These are phyloP conservation scores for Sequoiadendron giganteum DNA, from an alignment of 75 land plant species.

Conservation along the genomic window DNA sequence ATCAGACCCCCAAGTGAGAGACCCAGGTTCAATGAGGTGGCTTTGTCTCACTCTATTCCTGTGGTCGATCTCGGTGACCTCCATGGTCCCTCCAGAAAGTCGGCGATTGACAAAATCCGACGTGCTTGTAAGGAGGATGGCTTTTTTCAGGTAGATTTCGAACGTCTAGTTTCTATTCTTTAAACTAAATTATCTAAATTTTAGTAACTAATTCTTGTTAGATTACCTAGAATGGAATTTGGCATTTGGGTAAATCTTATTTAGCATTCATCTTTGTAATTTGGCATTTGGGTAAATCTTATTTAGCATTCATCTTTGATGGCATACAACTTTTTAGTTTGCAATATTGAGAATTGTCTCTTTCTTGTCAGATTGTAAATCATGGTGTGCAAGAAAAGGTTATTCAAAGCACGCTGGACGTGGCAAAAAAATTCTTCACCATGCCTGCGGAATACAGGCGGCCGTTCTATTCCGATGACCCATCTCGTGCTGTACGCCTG, in stretches of 20 bases:
- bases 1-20: neutral
- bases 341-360: neutral
- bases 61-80: constrained; percentile 52
- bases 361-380: constrained; percentile 41
- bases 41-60: constrained; percentile 21
- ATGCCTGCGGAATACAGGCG: constrained; percentile 38
- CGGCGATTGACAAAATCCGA: constrained; percentile 28
- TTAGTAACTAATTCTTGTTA: no score
- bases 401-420: constrained; percentile 24
- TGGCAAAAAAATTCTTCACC: constrained; percentile 32
- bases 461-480: constrained; percentile 41
- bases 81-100: constrained; percentile 25
- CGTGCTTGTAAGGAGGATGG: constrained; percentile 54
- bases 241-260: neutral
- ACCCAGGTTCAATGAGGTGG: neutral
- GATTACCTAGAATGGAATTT: neutral
- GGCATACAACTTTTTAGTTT: no score
- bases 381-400: constrained; percentile 33
- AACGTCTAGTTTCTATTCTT: neutral
- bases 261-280: neutral
- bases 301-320: no score
- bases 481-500: constrained; percentile 20
- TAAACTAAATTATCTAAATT: no score
- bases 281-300: no score
- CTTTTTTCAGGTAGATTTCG: constrained; percentile 56